Percentiles rank a stretch among this genome's conserved stretches.
phyloP scores from a whole-genome alignment of 2,329 filamentous ascomycete genomes.

The Phialophora verrucosa region DNA sequence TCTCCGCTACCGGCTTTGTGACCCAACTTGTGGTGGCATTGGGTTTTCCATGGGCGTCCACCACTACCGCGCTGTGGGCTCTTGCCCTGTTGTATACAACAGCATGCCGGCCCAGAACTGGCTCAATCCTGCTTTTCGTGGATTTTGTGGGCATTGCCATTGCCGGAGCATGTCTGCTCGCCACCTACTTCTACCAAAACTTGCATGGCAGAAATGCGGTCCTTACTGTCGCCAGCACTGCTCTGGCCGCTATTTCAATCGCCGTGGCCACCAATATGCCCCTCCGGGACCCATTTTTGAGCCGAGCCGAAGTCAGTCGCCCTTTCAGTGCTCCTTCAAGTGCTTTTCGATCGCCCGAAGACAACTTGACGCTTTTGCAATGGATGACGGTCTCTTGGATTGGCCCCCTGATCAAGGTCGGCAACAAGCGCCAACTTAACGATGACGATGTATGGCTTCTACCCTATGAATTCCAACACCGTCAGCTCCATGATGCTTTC shows the following conservation, averaged over 20 bases:
- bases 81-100: constrained; percentile 16
- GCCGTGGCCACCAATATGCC: constrained; percentile 70
- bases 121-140: constrained; percentile 28
- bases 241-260: constrained; percentile 47
- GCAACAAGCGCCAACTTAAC: constrained; percentile 68
- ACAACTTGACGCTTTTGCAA: constrained; percentile 78
- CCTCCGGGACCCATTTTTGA: constrained; percentile 64
- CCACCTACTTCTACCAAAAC: constrained; percentile 20
- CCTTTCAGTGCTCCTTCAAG: constrained; percentile 62
- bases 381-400: constrained; percentile 89
- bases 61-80: constrained; percentile 25
- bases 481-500: constrained; percentile 74
- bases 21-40: constrained; percentile 29
- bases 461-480: constrained; percentile 81
- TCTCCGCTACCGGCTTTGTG: constrained; percentile 26
- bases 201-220: constrained; percentile 6
- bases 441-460: constrained; percentile 83
- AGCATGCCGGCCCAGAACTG: constrained; percentile 28
- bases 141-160: constrained; percentile 19
- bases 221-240: constrained; percentile 17
- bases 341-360: constrained; percentile 74
- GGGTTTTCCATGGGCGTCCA: constrained; percentile 20
- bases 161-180: constrained; percentile 17
- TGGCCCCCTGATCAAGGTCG: constrained; percentile 70
- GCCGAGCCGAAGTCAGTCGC: constrained; percentile 63